Conservation (phyloP, 2,329 filamentous ascomycete genomes). For the Cadophora gregata region DNA sequence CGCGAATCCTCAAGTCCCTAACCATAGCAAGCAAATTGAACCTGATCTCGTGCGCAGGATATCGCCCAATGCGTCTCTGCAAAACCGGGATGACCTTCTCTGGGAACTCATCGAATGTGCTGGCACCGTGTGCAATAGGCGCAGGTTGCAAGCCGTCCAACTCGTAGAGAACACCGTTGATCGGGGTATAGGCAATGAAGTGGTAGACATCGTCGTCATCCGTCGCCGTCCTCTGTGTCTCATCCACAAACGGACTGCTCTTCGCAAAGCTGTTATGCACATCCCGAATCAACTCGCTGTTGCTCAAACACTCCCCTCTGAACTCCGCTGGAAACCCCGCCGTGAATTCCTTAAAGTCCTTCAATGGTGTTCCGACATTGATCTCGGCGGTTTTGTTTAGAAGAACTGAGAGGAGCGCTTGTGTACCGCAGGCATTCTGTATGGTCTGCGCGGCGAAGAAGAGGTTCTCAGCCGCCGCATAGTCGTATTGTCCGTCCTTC, state of each 20-base stretch:
- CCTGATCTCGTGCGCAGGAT: slow-evolving; percentile 85
- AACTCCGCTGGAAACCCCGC: slow-evolving; percentile 69
- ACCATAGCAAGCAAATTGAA: slow-evolving; percentile 97
- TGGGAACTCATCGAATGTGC: slow-evolving; percentile 74
- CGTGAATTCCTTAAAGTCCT: slow-evolving; percentile 76
- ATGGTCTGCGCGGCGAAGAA: slow-evolving; percentile 99
- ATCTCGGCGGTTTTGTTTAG: slow-evolving; percentile 77
- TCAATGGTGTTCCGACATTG: slow-evolving; percentile 64
- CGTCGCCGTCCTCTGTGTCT: slow-evolving; percentile 74
- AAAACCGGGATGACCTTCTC: slow-evolving; percentile 85
- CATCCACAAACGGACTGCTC: slow-evolving; percentile 87
- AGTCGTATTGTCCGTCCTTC: slow-evolving; percentile 82
- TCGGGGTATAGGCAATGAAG: slow-evolving; percentile 92
- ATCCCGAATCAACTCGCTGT: slow-evolving; percentile 63
- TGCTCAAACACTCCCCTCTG: slow-evolving; percentile 72
- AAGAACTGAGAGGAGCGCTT: slow-evolving; percentile 89
- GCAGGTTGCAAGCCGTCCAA: slow-evolving; percentile 92
- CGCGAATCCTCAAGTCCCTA: slow-evolving; percentile 77
- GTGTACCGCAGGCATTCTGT: slow-evolving; percentile 97
- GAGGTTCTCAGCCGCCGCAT: slow-evolving; percentile 73
- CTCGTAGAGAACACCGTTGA: slow-evolving; percentile 85
- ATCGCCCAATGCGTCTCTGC: slow-evolving; percentile 80
- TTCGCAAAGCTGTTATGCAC: slow-evolving; percentile 78
- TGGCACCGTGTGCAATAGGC: slow-evolving; percentile 86
- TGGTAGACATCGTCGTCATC: slow-evolving; percentile 94